A percentile compares a stretch with the other conserved stretches of the same genome.
Evolutionary conservation across 495 filamentous ascomycete genomes (phyloP).

Genomic region (Cladorrhinum samala): DNA sequence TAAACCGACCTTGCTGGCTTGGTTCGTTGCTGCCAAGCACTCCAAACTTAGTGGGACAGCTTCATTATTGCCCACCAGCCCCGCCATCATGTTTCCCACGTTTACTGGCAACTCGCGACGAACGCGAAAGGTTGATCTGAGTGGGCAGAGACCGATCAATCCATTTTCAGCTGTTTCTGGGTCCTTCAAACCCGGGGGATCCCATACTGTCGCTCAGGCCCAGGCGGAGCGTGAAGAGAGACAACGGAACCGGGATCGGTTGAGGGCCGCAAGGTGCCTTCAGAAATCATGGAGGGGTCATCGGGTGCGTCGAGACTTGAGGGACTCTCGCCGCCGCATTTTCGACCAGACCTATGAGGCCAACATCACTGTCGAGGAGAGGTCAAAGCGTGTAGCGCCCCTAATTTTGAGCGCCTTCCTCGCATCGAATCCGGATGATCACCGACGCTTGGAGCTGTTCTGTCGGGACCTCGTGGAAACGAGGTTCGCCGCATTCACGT

Average conservation of each 20-base stretch:
- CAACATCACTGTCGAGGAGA: constrained; percentile 11
- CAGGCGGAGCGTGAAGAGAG: constrained; percentile 75
- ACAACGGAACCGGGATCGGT: constrained; percentile 73
- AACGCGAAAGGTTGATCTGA: constrained; percentile 88
- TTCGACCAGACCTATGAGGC: constrained; percentile 51
- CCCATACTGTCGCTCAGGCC: constrained; percentile 74
- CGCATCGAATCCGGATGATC: constrained; percentile 25
- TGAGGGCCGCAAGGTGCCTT: constrained; percentile 66
- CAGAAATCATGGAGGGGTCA: constrained; percentile 84
- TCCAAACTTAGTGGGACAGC: no score
- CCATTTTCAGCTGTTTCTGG: constrained; percentile 58
- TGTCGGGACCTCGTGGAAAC: constrained; percentile 31
- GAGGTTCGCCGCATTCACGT: constrained; percentile 23
- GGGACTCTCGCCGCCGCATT: constrained; percentile 51
- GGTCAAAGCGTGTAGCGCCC: constrained; percentile 27
- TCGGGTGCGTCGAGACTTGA: constrained; percentile 53
- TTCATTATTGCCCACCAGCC: background rate
- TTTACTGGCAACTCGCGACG: constrained; percentile 85
- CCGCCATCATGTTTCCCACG: constrained; percentile 66
- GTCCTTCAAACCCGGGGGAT: constrained; percentile 49
- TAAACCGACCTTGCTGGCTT: no score
- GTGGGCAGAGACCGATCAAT: constrained; percentile 67
- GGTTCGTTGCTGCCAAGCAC: no score
- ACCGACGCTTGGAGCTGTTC: constrained; percentile 29
- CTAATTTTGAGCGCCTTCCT: constrained; percentile 32